Evolutionary conservation across 2,329 filamentous ascomycete genomes (phyloP).

Genomic region (Fusarium albidum): DNA sequence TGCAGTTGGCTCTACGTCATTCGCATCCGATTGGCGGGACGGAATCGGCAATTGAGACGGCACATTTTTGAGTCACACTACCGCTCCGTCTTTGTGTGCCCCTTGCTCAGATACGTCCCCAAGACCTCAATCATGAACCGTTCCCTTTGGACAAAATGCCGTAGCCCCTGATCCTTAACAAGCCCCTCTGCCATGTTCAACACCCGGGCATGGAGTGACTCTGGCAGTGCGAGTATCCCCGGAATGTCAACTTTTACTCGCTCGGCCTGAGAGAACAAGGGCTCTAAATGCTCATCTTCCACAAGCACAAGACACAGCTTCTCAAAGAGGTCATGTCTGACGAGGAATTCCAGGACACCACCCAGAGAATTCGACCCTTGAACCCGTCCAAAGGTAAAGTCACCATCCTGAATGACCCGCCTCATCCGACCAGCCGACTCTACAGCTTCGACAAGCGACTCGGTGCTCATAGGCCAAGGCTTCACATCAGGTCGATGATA

Average conservation of each 20-base stretch:
- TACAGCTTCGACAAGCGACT: conserved; percentile 6
- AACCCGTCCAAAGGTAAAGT: conserved; percentile 2
- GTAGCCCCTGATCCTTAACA: conserved; percentile 7
- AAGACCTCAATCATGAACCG: conserved; percentile 30
- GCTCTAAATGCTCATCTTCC: not conserved
- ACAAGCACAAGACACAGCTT: conserved; percentile 21
- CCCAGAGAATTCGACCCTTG: not conserved
- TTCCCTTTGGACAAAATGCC: conserved; percentile 23
- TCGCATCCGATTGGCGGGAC: too few species aligned
- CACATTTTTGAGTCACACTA: too few species aligned
- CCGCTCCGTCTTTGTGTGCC: too few species aligned
- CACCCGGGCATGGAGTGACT: conserved; percentile 12
- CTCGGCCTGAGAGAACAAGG: not conserved
- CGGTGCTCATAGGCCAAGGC: not conserved
- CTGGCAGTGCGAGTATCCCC: not conserved
- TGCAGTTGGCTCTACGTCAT: too few species aligned
- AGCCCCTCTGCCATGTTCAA: conserved; percentile 11
- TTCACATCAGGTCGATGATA: conserved; percentile 44
- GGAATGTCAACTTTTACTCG: not conserved
- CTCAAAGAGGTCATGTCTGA: conserved; percentile 32
- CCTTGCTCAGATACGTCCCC: conserved; percentile 20
- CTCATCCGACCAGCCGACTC: conserved; percentile 25
- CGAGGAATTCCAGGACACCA: conserved; percentile 14
- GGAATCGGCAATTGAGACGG: too few species aligned
- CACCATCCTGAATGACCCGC: conserved; percentile 4